Conservation (phyloP, 1,139 yeast genomes). For the Suhomyces chickasaworum region DNA sequence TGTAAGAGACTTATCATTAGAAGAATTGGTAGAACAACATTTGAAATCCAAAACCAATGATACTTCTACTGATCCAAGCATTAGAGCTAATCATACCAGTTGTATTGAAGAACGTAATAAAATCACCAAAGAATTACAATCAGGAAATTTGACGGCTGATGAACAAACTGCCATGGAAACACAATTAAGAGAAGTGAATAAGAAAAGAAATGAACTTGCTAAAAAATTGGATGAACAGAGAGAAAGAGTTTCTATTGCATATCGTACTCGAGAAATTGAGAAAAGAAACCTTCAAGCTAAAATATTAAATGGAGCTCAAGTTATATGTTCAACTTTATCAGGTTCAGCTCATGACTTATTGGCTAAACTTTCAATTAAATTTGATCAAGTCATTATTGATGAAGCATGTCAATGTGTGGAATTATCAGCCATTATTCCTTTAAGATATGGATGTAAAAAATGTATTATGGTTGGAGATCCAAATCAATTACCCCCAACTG, state of each 20-base stretch:
- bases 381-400: conserved; percentile 94
- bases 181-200: conserved; percentile 56
- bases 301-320: conserved; percentile 74
- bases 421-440: conserved; percentile 85
- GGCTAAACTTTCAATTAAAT: conserved; percentile 69
- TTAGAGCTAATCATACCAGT: conserved; percentile 55
- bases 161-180: conserved; percentile 49
- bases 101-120: conserved; percentile 54
- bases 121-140: conserved; percentile 42
- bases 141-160: conserved; percentile 36
- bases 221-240: conserved; percentile 76
- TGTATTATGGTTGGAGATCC: conserved; percentile 99
- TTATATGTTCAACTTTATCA: conserved; percentile 89
- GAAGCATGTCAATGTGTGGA: conserved; percentile 99
- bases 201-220: conserved; percentile 67
- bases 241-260: conserved; percentile 66
- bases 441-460: conserved; percentile 85
- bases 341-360: conserved; percentile 93
- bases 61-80: conserved; percentile 42
- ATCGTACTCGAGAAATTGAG: conserved; percentile 77
- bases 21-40: conserved; percentile 77
- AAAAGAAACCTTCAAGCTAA: conserved; percentile 73
- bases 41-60: conserved; percentile 46
- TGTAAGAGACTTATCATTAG: conserved; percentile 82
- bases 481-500: conserved; percentile 97